These are phyloP conservation scores for Fusarium fujikuroi DNA, from an alignment of 2,329 filamentous ascomycete genomes.

Conservation along the genomic window DNA sequence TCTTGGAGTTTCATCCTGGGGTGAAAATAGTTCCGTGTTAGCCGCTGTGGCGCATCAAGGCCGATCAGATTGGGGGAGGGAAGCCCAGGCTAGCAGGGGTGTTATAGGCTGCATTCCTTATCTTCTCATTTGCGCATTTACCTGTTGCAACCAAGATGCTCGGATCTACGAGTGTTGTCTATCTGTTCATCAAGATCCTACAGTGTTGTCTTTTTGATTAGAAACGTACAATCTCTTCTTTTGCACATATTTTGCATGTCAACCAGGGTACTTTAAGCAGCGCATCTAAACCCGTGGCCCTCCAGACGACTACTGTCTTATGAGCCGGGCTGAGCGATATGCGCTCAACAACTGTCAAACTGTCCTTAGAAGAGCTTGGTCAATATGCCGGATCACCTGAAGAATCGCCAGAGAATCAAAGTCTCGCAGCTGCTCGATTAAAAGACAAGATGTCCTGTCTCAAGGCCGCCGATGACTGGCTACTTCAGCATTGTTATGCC, in stretches of 20 bases:
- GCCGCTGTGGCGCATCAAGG: background rate
- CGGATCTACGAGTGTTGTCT: background rate
- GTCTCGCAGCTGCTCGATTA: background rate
- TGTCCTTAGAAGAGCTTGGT: too few relatives aligned
- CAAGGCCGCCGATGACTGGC: background rate
- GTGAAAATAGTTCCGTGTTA: background rate
- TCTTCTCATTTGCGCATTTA: background rate
- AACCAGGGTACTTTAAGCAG: too few relatives aligned
- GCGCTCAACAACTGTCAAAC: background rate
- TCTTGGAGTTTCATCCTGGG: background rate
- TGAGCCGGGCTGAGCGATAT: background rate
- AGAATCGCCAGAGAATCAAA: background rate
- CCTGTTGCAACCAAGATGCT: background rate
- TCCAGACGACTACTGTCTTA: background rate
- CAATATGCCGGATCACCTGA: background rate
- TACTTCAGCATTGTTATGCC: background rate
- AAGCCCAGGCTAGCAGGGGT: background rate
- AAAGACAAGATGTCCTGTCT: background rate
- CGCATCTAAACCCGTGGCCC: accelerated
- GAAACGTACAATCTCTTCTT: background rate
- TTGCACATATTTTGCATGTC: background rate
- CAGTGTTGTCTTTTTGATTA: background rate
- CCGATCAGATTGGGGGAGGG: background rate
- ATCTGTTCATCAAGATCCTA: background rate
- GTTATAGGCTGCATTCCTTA: background rate